These are phyloP conservation scores for Sarcodon aspratus DNA, from an alignment of 768 basidiomycete species.

Conservation along the genomic window DNA sequence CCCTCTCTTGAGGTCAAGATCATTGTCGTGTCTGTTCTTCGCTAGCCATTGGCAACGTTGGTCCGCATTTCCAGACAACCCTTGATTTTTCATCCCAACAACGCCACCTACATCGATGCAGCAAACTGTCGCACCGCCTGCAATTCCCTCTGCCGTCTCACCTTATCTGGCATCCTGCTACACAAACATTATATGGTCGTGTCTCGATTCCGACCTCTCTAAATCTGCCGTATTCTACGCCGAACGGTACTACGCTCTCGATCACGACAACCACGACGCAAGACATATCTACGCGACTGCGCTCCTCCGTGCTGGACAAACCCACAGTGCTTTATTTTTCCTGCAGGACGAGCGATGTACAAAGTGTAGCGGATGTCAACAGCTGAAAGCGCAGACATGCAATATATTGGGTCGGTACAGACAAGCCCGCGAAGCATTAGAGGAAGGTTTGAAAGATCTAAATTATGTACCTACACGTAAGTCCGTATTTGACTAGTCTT, in stretches of 20 bases:
- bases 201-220: conserved; percentile 70
- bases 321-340: conserved; percentile 49
- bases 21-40: not conserved
- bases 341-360: conserved; percentile 46
- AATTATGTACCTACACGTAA: conserved; percentile 45
- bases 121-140: conserved; percentile 24
- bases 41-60: conserved; percentile 4
- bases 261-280: conserved; percentile 64
- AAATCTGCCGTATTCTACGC: conserved; percentile 84
- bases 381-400: conserved; percentile 73
- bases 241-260: conserved; percentile 69
- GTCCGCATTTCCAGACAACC: not conserved
- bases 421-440: conserved; percentile 65
- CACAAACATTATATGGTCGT: conserved; percentile 68
- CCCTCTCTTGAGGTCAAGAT: not conserved
- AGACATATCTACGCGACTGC: conserved; percentile 78
- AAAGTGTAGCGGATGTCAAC: conserved; percentile 47
- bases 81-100: not conserved
- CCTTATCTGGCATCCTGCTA: conserved; percentile 59
- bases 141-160: conserved; percentile 30
- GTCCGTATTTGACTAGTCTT: conserved; percentile 15
- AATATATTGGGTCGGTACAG: conserved; percentile 60
- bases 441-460: conserved; percentile 43
- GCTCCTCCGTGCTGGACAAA: conserved; percentile 57
- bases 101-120: conserved; percentile 32